A percentile compares a stretch with the other conserved stretches of the same genome.
Evolutionary conservation across 441 rosid species (phyloP).

Genomic region (Isatis lusitanica): DNA sequence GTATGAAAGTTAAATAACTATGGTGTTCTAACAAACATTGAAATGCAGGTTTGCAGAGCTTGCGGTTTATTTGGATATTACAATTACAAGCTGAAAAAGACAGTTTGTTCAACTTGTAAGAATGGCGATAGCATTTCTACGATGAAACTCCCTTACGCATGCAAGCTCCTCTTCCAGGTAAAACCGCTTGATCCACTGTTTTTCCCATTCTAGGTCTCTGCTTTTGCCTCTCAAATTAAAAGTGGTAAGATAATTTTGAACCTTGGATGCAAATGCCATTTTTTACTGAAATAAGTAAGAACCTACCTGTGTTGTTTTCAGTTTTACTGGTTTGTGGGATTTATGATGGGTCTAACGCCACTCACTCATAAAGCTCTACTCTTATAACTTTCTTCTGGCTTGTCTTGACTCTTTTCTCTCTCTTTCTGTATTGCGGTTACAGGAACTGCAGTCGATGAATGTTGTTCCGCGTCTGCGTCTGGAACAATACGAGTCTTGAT

Average conservation of each 20-base stretch:
- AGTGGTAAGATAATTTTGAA: neutral
- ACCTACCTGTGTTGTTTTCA: neutral
- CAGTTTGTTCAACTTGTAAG: slow-evolving; percentile 80
- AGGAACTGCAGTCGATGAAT: slow-evolving; percentile 93
- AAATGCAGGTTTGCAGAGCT: slow-evolving; percentile 72
- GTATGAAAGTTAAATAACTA: neutral
- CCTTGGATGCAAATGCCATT: neutral
- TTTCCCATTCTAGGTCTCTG: neutral
- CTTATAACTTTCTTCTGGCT: neutral
- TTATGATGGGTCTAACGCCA: neutral
- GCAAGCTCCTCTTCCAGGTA: slow-evolving; percentile 94
- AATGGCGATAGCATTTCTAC: slow-evolving; percentile 79
- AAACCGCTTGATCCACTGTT: neutral
- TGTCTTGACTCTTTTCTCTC: neutral
- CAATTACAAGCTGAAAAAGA: slow-evolving; percentile 74
- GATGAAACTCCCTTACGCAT: slow-evolving; percentile 88
- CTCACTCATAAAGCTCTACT: neutral
- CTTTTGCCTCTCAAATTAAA: neutral
- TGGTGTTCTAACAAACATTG: neutral
- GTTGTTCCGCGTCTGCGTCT: slow-evolving; percentile 72
- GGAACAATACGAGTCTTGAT: slow-evolving; percentile 46
- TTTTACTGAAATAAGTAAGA: neutral
- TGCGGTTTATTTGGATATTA: slow-evolving; percentile 93
- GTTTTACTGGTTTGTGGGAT: neutral
- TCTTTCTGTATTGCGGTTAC: slow-evolving; percentile 13